These are phyloP conservation scores for Mycena rosella DNA, from an alignment of 768 basidiomycete genomes.

Conservation along the genomic window DNA sequence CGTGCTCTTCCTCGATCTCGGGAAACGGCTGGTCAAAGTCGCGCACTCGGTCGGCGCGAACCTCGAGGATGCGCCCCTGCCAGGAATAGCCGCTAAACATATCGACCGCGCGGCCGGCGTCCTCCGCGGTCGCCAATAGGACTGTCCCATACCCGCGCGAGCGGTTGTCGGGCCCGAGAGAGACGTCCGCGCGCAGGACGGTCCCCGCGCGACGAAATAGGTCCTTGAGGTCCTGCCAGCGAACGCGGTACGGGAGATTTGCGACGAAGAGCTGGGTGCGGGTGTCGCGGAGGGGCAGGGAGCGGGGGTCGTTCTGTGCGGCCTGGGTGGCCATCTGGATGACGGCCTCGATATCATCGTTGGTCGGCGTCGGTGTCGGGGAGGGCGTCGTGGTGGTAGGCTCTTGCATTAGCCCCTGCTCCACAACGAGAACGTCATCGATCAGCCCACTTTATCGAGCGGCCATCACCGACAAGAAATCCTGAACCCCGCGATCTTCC, in stretches of 20 bases:
- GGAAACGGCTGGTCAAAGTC: conserved; percentile 47
- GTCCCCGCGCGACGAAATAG: conserved; percentile 96
- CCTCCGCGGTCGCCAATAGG: conserved; percentile 92
- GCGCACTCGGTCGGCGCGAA: conserved; percentile 80
- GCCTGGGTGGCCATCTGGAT: conserved; percentile 92
- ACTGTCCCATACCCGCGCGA: conserved; percentile 96
- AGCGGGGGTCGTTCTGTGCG: conserved; percentile 58
- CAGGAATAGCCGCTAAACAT: conserved; percentile 98
- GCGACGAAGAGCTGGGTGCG: conserved; percentile 96
- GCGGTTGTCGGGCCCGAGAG: conserved; percentile 89
- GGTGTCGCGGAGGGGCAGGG: conserved; percentile 77
- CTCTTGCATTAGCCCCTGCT: conserved; percentile 26
- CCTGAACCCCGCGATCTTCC: too few relatives aligned
- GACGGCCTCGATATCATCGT: conserved; percentile 92
- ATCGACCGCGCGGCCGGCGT: conserved; percentile 94
- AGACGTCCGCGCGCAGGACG: conserved; percentile 82
- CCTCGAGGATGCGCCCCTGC: conserved; percentile 94
- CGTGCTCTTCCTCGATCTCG: conserved; percentile 35
- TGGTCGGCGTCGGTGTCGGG: conserved; percentile 58
- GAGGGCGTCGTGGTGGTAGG: too few relatives aligned
- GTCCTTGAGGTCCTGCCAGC: conserved; percentile 99
- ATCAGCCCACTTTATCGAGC: conserved; percentile 10
- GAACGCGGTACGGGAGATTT: conserved; percentile 96
- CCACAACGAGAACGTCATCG: conserved; percentile 27
- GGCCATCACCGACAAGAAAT: conserved; percentile 1